Conservation (phyloP, 331 rosid species). For the Quercus phellos region DNA sequence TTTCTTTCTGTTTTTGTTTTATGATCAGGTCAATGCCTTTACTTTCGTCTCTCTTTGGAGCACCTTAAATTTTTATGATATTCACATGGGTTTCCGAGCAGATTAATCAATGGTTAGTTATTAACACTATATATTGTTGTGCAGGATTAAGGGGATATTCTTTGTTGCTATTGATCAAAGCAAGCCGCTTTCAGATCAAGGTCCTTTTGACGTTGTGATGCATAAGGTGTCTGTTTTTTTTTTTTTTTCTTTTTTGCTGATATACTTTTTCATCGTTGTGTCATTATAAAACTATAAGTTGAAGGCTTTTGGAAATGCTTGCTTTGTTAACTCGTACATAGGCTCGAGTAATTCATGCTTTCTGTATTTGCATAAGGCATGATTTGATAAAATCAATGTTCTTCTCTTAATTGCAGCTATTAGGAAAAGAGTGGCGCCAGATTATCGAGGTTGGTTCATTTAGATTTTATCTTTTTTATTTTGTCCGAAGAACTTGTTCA, state of each 20-base stretch:
- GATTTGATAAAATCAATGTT: constrained; percentile 5
- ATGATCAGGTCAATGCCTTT: not conserved
- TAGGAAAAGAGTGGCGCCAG: constrained; percentile 86
- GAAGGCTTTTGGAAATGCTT: not conserved
- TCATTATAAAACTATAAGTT: not conserved
- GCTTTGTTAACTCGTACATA: not conserved
- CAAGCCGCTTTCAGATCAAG: constrained; percentile 74
- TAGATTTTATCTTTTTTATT: not conserved
- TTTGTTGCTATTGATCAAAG: constrained; percentile 79
- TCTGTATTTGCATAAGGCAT: constrained; percentile 9
- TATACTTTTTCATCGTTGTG: not conserved
- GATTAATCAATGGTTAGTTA: not conserved
- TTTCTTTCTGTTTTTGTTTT: not conserved
- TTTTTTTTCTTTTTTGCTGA: not conserved
- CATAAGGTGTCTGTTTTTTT: constrained; percentile 51
- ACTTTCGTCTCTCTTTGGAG: not conserved
- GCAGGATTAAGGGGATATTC: constrained; percentile 77
- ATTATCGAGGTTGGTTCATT: constrained; percentile 72
- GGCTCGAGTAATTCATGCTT: not conserved
- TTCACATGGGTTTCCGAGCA: not conserved
- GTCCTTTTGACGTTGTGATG: constrained; percentile 80
- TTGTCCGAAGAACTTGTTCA: not conserved
- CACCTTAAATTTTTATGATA: not conserved
- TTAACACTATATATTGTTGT: not conserved
- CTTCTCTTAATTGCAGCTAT: constrained; percentile 44